Conservation (phyloP, 2,329 filamentous ascomycete species). For the Diaporthe citriasiana region DNA sequence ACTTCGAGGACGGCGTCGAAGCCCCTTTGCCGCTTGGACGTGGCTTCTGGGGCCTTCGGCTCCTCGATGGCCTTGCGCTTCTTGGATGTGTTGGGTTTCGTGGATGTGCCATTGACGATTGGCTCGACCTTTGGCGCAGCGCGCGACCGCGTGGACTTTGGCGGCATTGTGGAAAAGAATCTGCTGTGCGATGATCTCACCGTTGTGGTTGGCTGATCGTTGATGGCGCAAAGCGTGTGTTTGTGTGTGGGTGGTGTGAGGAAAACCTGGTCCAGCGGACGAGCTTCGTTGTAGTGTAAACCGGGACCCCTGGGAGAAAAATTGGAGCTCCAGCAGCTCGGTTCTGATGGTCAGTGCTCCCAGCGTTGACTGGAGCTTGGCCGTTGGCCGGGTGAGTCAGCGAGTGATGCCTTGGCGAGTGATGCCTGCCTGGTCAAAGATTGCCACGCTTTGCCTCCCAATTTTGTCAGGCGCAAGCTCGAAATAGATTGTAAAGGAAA, state of each 20-base stretch:
- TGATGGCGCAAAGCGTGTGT: slow-evolving; percentile 5
- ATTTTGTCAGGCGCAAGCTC: not conserved
- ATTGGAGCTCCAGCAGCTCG: slow-evolving; percentile 1
- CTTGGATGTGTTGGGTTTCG: slow-evolving; percentile 36
- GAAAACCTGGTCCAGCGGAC: slow-evolving; percentile 17
- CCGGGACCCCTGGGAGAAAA: slow-evolving; percentile 16
- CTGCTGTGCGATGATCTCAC: slow-evolving; percentile 21
- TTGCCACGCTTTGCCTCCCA: not conserved
- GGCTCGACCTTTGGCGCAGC: slow-evolving; percentile 36
- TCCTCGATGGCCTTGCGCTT: slow-evolving; percentile 42
- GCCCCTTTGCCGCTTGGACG: slow-evolving; percentile 32
- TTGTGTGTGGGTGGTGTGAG: slow-evolving; percentile 31
- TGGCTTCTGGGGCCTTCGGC: slow-evolving; percentile 12
- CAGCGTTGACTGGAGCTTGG: slow-evolving; percentile 9
- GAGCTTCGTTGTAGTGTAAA: slow-evolving; percentile 20
- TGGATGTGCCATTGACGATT: slow-evolving; percentile 32
- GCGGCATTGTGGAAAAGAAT: slow-evolving; percentile 37
- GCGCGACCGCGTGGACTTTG: slow-evolving; percentile 37
- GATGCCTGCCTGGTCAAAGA: not conserved
- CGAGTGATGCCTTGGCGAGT: not conserved
- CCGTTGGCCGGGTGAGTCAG: slow-evolving; percentile 17
- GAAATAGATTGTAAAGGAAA: not conserved
- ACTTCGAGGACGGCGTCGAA: slow-evolving; percentile 23
- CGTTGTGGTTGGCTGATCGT: slow-evolving; percentile 21
- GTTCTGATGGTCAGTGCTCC: slow-evolving; percentile 25